phyloP scores from a whole-genome alignment of 805 yeast species.

The Lipomyces orientalis region DNA sequence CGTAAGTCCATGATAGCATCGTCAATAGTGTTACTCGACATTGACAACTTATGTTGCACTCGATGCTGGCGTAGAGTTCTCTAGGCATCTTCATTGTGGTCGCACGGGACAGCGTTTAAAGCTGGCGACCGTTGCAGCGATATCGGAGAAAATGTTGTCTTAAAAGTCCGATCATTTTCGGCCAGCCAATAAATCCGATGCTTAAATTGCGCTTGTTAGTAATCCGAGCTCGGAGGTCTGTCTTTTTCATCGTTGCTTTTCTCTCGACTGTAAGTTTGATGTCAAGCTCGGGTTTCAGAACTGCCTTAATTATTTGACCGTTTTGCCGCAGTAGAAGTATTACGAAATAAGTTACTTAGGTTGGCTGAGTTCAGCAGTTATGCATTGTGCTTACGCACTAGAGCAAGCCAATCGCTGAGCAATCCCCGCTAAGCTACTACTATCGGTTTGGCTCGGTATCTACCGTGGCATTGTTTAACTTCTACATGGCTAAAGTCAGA shows the following conservation, averaged over 20 bases:
- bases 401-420: constrained; percentile 2
- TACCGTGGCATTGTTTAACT: not conserved
- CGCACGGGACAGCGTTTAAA: constrained; percentile 1
- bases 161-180: not conserved
- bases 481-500: not conserved
- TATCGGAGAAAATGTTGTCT: constrained; percentile 1
- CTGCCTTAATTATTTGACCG: not conserved
- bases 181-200: not conserved
- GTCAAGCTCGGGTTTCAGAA: constrained; percentile 3
- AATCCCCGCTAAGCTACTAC: not conserved
- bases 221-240: not conserved
- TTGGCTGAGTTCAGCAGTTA: not conserved
- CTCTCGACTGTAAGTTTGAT: not conserved
- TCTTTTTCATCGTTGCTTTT: not conserved
- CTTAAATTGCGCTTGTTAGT: not conserved
- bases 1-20: not conserved
- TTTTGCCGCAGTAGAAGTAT: not conserved
- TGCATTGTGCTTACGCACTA: not conserved
- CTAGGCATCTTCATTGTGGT: not conserved
- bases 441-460: not conserved
- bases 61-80: not conserved
- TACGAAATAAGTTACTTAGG: not conserved
- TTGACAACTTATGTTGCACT: not conserved
- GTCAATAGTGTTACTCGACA: not conserved
- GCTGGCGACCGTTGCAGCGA: not conserved